Evolutionary conservation across 768 basidiomycete species (phyloP).

Genomic region (Pulveroboletus sp.): DNA sequence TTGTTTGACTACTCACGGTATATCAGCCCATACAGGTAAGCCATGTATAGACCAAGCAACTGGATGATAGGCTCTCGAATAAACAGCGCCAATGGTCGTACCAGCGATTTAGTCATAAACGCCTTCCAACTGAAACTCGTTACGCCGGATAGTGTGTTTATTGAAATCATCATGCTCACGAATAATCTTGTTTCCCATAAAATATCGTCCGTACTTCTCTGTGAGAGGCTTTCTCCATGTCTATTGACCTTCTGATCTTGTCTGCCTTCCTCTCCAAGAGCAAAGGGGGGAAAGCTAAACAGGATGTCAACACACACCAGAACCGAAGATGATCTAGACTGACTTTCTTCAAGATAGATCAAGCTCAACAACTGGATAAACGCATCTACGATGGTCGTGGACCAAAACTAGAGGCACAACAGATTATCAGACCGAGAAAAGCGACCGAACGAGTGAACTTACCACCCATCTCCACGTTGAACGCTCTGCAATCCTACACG

Average conservation of each 20-base stretch:
- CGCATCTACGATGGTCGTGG: conserved; percentile 54
- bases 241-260: conserved; percentile 39
- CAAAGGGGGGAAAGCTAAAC: conserved; percentile 25
- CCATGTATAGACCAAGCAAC: conserved; percentile 62
- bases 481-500: conserved; percentile 46
- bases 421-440: not conserved
- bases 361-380: conserved; percentile 52
- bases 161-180: conserved; percentile 31
- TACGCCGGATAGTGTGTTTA: not conserved
- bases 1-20: conserved; percentile 40
- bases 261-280: conserved; percentile 50
- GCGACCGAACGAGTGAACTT: conserved; percentile 16
- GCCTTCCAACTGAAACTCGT: conserved; percentile 40
- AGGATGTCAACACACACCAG: not conserved
- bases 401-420: conserved; percentile 49
- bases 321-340: conserved; percentile 12
- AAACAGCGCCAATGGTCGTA: conserved; percentile 67
- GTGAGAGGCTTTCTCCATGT: conserved; percentile 40
- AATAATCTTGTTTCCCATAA: conserved; percentile 36
- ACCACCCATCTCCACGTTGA: conserved; percentile 74
- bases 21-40: conserved; percentile 59
- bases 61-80: conserved; percentile 60
- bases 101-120: conserved; percentile 49
- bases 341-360: conserved; percentile 60
- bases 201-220: conserved; percentile 45